Evolutionary conservation across 495 filamentous ascomycete genomes (phyloP), one percentile per base, ranked within the genome.

Genomic region (Tuber aestivum): DNA sequence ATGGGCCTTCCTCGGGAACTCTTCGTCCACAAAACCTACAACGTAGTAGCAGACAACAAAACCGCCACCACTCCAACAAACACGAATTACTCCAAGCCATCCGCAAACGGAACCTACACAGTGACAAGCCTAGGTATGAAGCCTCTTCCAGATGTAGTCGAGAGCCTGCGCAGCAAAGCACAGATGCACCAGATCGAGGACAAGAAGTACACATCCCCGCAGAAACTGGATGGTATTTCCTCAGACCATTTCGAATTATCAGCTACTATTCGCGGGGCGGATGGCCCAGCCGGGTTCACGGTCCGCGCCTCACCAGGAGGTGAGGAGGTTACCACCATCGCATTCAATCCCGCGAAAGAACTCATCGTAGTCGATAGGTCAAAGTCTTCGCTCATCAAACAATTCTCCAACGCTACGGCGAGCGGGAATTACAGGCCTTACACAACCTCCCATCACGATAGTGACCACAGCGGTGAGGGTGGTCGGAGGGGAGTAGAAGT

Each of bases 1-100:
- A 50, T 85, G 16, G 83, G 83, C n/a, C 83, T 87, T 2, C 84
- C 85, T 1, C 82, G 85, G 1, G 80, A 86, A 70, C 73, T 85
- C n/a, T 86, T 84, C 74, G 85, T 86, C 32, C 81, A 84, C 68
- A 79, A 81, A 65, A 82, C 83, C 41, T 78, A 78, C 44, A 75
- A 80, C 14, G 78, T 86, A 3, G 70, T 84, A 14, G 78, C 84
- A 68, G 70, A 77, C 10, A 77, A 82, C 41, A 37, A n/a, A 18
- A 82, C 81, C 50, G 71, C 80, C 38, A 70, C 84, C 10, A 79
- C 78, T 27, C 69, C 74, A 79, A 69, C 72, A 56, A 75, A 75
- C 12, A 70, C 74, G 0, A 76, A 69, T 74, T 76, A 74, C 0
- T 73, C 74, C 12, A 14, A 70, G 70, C 69, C 35, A 5, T 68